Percentiles rank a stretch among this genome's conserved stretches.
These are phyloP conservation scores for Mallotus repandus DNA, from an alignment of 441 rosid genomes.

Conservation along the genomic window DNA sequence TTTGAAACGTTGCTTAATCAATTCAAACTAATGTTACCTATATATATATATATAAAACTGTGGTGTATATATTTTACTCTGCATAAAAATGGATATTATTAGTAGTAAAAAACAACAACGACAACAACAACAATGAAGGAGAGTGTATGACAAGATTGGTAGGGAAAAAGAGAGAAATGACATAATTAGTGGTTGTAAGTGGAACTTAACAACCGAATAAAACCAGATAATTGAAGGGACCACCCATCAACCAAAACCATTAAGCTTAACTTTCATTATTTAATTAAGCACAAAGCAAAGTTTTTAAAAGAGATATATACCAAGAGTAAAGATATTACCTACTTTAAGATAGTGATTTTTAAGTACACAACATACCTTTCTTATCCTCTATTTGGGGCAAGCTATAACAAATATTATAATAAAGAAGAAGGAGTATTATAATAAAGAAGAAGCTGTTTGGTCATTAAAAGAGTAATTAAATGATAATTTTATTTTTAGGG, in stretches of 20 bases:
- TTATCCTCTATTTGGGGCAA: no score
- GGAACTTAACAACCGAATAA: constrained; percentile 16
- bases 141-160: background rate
- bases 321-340: constrained; percentile 1
- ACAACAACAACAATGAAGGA: background rate
- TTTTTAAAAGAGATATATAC: constrained; percentile 6
- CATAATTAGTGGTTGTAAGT: constrained; percentile 18
- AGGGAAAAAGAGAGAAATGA: constrained; percentile 1
- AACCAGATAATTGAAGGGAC: constrained; percentile 7
- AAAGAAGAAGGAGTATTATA: no score
- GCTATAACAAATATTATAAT: no score
- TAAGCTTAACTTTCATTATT: constrained; percentile 5
- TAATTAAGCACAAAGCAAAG: constrained; percentile 1
- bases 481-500: no score
- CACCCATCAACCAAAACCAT: constrained; percentile 17
- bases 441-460: no score
- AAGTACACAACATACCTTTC: no score
- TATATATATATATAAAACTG: no score
- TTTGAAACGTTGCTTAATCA: no score
- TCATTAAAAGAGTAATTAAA: no score
- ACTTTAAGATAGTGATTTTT: background rate
- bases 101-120: background rate
- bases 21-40: no score
- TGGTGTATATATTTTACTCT: no score
- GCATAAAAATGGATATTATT: no score